Conservation (phyloP, 306 rosid genomes). For the Vigna hirtella region DNA sequence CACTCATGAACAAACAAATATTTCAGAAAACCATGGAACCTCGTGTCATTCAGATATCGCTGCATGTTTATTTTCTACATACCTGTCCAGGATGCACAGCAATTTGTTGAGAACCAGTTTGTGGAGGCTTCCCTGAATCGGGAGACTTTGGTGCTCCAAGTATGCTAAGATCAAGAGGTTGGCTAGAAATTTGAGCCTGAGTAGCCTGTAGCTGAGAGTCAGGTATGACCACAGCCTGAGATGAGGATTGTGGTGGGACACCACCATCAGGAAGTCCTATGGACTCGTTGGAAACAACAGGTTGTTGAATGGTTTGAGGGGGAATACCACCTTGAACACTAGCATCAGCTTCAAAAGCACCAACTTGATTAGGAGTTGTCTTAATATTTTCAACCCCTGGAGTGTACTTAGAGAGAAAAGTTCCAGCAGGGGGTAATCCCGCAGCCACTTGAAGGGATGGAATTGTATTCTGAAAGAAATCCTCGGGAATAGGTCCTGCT, state of each 20-base stretch:
- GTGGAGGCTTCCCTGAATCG: constrained; percentile 66
- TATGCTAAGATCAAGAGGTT: constrained; percentile 89
- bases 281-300: constrained; percentile 58
- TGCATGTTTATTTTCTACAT: constrained; percentile 19
- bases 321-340: constrained; percentile 78
- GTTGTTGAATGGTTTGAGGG: constrained; percentile 72
- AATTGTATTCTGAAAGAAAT: constrained; percentile 92
- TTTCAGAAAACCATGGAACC: constrained; percentile 28
- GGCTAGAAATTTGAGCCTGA: constrained; percentile 66
- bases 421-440: constrained; percentile 87
- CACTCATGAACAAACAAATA: not conserved
- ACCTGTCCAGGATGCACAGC: constrained; percentile 99
- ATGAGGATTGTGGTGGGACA: constrained; percentile 76
- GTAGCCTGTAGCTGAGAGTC: constrained; percentile 54
- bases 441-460: constrained; percentile 90
- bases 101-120: constrained; percentile 65
- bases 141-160: constrained; percentile 73
- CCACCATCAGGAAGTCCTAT: constrained; percentile 97
- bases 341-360: constrained; percentile 54
- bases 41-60: constrained; percentile 23
- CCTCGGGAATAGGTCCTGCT: constrained; percentile 91
- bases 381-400: constrained; percentile 62
- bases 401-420: constrained; percentile 77
- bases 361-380: constrained; percentile 54
- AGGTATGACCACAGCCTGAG: constrained; percentile 59